A percentile compares a stretch with the other conserved stretches of the same genome.
Conservation (phyloP, 1,284 basidiomycete species). For the Sporisorium graminicola region DNA sequence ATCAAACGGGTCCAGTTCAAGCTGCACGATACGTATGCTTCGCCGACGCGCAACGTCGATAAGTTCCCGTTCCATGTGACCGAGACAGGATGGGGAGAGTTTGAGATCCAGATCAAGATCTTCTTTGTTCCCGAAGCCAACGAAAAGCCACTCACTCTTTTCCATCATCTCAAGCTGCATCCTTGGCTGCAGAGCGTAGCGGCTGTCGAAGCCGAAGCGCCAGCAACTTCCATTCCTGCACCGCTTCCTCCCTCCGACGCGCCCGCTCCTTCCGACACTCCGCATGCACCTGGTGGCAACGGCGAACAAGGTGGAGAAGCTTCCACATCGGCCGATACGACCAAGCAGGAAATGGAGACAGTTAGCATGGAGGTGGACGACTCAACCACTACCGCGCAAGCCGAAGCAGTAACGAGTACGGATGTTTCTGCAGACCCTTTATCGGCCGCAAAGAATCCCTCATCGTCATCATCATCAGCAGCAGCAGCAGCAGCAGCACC, state of each 20-base stretch:
- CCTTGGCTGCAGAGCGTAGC: conserved; percentile 81
- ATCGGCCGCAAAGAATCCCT: background rate
- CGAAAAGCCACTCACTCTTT: conserved; percentile 88
- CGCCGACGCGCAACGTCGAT: conserved; percentile 88
- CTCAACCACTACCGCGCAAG: background rate
- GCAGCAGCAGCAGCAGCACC: conserved; percentile 7
- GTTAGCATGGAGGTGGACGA: conserved; percentile 42
- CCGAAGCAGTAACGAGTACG: conserved; percentile 11
- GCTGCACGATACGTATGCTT: conserved; percentile 95
- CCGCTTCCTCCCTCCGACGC: conserved; percentile 40
- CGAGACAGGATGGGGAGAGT: conserved; percentile 99
- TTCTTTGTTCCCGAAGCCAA: conserved; percentile 90
- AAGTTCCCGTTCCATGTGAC: conserved; percentile 93
- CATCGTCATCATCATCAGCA: no score
- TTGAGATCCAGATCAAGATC: conserved; percentile 93
- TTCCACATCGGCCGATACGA: background rate
- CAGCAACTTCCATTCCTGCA: conserved; percentile 35
- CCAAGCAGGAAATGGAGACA: conserved; percentile 12
- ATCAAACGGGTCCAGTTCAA: conserved; percentile 94
- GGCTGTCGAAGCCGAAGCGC: conserved; percentile 75
- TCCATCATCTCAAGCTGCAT: conserved; percentile 95
- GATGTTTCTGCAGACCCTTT: background rate
- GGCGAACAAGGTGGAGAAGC: background rate
- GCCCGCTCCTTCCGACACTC: conserved; percentile 16
- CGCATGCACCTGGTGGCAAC: background rate